Evolutionary conservation across 2,329 filamentous ascomycete genomes (phyloP).

Genomic region (Fusarium abutilonis): DNA sequence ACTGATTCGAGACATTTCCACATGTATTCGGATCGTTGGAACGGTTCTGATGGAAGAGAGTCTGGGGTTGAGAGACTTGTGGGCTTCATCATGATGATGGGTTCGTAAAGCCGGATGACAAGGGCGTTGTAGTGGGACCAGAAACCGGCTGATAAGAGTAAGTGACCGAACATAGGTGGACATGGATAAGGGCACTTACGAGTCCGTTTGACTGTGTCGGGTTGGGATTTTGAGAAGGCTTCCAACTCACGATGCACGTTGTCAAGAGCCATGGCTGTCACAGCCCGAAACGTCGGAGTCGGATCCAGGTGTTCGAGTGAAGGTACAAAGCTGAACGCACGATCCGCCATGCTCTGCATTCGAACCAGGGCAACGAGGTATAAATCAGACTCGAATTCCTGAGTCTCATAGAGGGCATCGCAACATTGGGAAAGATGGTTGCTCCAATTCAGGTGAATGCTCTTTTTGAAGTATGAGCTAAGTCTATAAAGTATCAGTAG

Average conservation of each 20-base stretch:
- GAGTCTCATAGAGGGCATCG: constrained; percentile 42
- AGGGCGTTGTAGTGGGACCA: constrained; percentile 49
- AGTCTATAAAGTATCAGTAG: constrained; percentile 4
- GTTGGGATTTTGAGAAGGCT: constrained; percentile 36
- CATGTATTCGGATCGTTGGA: constrained; percentile 49
- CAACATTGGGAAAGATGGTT: constrained; percentile 51
- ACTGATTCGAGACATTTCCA: constrained; percentile 51
- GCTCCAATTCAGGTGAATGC: constrained; percentile 47
- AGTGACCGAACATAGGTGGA: accelerated
- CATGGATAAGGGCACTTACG: constrained; percentile 11
- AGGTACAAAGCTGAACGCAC: constrained; percentile 42
- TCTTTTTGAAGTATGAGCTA: constrained; percentile 46
- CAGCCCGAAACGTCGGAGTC: constrained; percentile 38
- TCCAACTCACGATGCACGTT: constrained; percentile 50
- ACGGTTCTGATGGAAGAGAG: constrained; percentile 29
- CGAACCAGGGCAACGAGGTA: constrained; percentile 48
- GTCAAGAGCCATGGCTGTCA: constrained; percentile 50
- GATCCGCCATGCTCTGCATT: constrained; percentile 50
- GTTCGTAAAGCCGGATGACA: constrained; percentile 53
- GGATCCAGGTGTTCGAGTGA: constrained; percentile 38
- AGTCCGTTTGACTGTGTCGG: constrained; percentile 33
- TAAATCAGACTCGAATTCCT: constrained; percentile 48
- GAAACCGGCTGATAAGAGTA: constrained; percentile 46
- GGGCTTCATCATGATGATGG: constrained; percentile 47
- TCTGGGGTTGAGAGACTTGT: constrained; percentile 25